Evolutionary conservation across 805 yeast genomes (phyloP), one percentile per base, ranked within the genome.

Genomic region (Priceomyces haplophilus): DNA sequence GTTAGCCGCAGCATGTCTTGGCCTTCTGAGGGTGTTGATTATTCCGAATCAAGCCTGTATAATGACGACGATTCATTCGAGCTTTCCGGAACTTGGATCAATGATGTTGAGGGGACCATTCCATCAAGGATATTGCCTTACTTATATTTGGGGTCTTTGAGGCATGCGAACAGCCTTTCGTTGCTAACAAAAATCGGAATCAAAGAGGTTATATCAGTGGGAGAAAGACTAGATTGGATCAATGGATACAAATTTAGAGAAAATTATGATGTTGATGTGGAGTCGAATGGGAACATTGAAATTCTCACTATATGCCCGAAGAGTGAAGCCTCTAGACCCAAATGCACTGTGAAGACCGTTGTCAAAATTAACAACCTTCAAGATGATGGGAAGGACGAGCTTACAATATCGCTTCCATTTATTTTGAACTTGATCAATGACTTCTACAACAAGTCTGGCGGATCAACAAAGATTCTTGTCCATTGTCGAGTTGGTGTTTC

Each of bases 401-500:
- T 90, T 38, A 72, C 84, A 0, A 64, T 66, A 29, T 76, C 84
- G 3, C 67, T 90, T 34, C 79, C 82, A 11, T 73, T 73, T 31
- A 82, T 90, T 17, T 66, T 91, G 32, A 67, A 75, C 1, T 87
- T 80, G 55, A 78, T 89, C 40, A 84, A 86, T 41, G 49, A 54
- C 12, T 55, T 53, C 24, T 55, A 58, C 32, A 53, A 49, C 34
- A 43, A 41, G 34, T 48, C 59, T 5, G 48, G 51, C 16, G 68
- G 63, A 3, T 42, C 52, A 15, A 55, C 63, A 21, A 59, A 59
- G 50, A 66, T 69, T 15, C 69, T 91, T 46, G 90, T 91, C 8
- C 98, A 91, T 61, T 91, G 98, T 55, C 85, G 95, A 56, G 97
- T 88, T 37, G 98, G 98, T 0, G 98, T 91, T 3, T 87, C 96